Evolutionary conservation across 2,329 filamentous ascomycete genomes (phyloP).

Genomic region (Leptographium lundbergii): DNA sequence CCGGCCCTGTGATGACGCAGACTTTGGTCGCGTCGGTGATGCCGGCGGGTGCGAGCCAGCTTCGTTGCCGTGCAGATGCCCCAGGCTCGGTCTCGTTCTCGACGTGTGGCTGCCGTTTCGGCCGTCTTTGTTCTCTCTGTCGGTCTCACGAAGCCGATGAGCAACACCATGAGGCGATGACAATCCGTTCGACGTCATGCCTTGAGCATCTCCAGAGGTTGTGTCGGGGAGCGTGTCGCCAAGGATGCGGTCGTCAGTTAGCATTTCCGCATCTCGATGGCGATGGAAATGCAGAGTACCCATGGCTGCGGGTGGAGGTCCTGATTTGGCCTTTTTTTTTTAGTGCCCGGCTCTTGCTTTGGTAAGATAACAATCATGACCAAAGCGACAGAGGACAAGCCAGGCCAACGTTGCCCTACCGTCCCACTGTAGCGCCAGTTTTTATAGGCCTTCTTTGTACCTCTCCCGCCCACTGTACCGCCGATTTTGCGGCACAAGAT

Average conservation of each 20-base stretch:
- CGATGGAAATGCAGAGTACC: constrained; percentile 12
- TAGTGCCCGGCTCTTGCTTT: background rate
- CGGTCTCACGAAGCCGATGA: constrained; percentile 13
- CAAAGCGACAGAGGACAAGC: background rate
- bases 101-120: background rate
- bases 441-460: background rate
- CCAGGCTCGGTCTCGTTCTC: background rate
- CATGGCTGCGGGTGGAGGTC: constrained; percentile 14
- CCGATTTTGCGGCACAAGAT: background rate
- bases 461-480: background rate
- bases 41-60: background rate
- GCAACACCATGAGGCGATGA: constrained; percentile 17
- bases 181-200: constrained; percentile 21
- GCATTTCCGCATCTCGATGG: constrained; percentile 27
- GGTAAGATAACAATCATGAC: background rate
- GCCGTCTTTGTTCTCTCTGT: constrained; percentile 14
- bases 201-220: constrained; percentile 16
- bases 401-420: background rate
- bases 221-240: constrained; percentile 13
- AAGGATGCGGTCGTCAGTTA: constrained; percentile 25
- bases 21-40: background rate
- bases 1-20: background rate
- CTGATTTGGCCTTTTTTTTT: constrained; percentile 1
- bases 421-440: background rate
- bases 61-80: background rate